Conservation (phyloP, 495 filamentous ascomycete genomes). For the Neurospora sp. region DNA sequence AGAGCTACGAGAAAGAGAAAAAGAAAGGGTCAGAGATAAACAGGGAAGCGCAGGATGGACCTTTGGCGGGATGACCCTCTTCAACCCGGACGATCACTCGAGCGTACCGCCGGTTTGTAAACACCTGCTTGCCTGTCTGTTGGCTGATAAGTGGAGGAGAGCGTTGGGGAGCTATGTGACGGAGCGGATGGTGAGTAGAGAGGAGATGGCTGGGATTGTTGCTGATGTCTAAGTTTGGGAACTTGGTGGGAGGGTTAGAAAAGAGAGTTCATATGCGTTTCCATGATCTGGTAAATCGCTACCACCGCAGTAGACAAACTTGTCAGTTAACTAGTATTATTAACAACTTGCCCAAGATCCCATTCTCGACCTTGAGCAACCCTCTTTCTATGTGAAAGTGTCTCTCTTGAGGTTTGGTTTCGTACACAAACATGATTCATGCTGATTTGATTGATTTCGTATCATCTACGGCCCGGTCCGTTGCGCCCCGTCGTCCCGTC, state of each 20-base stretch:
- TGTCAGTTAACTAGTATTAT: neutral
- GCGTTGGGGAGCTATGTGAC: conserved; percentile 47
- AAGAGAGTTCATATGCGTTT: neutral
- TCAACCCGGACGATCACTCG: conserved; percentile 14
- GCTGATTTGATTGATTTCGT: neutral
- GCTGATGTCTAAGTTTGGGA: conserved; percentile 37
- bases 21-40: neutral
- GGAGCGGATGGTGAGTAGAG: conserved; percentile 42
- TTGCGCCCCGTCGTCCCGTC: neutral
- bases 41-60: conserved; percentile 14
- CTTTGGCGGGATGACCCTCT: conserved; percentile 30
- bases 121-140: conserved; percentile 74
- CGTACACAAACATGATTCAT: neutral
- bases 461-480: neutral
- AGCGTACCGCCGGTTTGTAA: conserved; percentile 58
- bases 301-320: neutral
- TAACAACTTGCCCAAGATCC: neutral
- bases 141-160: conserved; percentile 55
- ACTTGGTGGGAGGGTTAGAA: too few species aligned
- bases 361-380: neutral
- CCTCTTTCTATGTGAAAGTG: neutral
- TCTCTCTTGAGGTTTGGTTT: neutral
- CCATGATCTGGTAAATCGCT: neutral
- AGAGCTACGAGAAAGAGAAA: neutral
- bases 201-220: conserved; percentile 49